These are phyloP conservation scores for Borealophlyctis nickersoniae DNA, from an alignment of 192 early-diverging fungal genomes.

Conservation along the genomic window DNA sequence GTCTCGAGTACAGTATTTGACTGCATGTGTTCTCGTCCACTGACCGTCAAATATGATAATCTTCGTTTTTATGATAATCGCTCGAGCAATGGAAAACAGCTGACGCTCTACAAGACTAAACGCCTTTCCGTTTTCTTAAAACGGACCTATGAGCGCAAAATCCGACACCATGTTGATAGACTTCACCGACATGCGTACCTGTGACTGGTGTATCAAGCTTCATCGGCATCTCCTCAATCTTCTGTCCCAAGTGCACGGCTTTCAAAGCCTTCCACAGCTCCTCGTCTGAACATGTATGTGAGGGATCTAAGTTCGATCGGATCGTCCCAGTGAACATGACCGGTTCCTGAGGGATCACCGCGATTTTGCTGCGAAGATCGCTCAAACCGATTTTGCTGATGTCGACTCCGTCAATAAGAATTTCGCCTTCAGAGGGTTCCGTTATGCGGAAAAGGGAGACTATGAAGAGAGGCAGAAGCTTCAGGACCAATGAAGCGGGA, in stretches of 20 bases:
- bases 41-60: conserved; percentile 59
- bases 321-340: conserved; percentile 72
- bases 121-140: conserved; percentile 57
- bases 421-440: conserved; percentile 45
- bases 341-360: conserved; percentile 89
- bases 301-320: conserved; percentile 85
- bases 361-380: conserved; percentile 65
- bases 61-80: conserved; percentile 47
- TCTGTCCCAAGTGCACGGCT: conserved; percentile 52
- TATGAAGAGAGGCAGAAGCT: no score
- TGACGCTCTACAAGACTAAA: conserved; percentile 59
- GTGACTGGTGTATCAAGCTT: conserved; percentile 50
- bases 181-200: no score
- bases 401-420: conserved; percentile 75
- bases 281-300: conserved; percentile 51
- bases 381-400: conserved; percentile 60
- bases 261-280: conserved; percentile 68
- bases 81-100: conserved; percentile 54
- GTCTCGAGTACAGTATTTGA: neutral
- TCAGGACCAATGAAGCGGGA: conserved; percentile 37
- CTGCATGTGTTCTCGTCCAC: conserved; percentile 47
- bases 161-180: no score
- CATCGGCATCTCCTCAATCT: conserved; percentile 42
- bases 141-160: no score
- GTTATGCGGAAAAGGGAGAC: conserved; percentile 51